Evolutionary conservation across 106 monocot species (phyloP).

Genomic region (Narthecium ossifragum): DNA sequence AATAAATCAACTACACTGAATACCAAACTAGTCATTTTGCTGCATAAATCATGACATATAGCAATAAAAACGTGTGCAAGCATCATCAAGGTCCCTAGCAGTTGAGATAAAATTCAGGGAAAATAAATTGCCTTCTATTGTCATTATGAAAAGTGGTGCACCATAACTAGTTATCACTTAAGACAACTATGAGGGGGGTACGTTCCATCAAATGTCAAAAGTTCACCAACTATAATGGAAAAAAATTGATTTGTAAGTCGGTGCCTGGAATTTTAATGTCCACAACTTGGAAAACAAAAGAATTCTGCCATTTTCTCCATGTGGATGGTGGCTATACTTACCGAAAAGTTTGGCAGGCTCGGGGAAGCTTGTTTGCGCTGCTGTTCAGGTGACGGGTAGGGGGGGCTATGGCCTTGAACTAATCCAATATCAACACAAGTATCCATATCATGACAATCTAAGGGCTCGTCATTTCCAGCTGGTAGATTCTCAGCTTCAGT

Average conservation of each 20-base stretch:
- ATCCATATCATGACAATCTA: slow-evolving; percentile 25
- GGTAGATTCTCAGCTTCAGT: slow-evolving; percentile 18
- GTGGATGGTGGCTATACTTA: slow-evolving; percentile 13
- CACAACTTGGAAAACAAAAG: too few relatives aligned
- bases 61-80: slow-evolving; percentile 1
- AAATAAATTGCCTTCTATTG: slow-evolving; percentile 7
- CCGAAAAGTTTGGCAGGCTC: slow-evolving; percentile 40
- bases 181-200: too few relatives aligned
- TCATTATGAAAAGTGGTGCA: background rate
- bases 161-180: background rate
- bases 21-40: too few relatives aligned
- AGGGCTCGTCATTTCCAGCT: slow-evolving; percentile 14
- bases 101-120: background rate
- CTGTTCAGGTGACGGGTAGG: slow-evolving; percentile 23
- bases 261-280: too few relatives aligned
- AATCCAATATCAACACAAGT: slow-evolving; percentile 42
- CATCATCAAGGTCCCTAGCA: slow-evolving; percentile 1
- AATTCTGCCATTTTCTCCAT: too few relatives aligned
- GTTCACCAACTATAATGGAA: too few relatives aligned
- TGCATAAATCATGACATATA: background rate
- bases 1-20: background rate
- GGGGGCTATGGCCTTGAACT: slow-evolving; percentile 33
- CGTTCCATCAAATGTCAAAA: too few relatives aligned
- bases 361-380: slow-evolving; percentile 19
- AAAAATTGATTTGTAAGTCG: too few relatives aligned